A percentile compares a stretch with the other conserved stretches of the same genome.
phyloP scores from a whole-genome alignment of 345 rosid genomes.

The Linum tenue region DNA sequence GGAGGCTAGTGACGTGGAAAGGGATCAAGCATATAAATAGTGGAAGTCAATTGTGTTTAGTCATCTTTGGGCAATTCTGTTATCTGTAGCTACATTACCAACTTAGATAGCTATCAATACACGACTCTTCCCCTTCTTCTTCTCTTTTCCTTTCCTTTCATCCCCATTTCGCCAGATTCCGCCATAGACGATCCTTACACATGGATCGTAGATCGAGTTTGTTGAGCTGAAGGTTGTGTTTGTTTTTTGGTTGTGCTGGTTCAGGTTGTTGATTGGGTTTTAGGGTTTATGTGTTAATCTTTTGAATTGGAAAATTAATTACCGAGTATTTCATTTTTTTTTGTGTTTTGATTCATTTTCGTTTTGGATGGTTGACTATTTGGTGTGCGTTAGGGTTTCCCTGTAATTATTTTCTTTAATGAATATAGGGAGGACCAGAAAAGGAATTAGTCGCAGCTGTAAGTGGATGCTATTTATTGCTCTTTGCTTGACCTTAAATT shows the following conservation, averaged over 20 bases:
- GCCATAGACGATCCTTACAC: no score
- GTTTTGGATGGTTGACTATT: neutral
- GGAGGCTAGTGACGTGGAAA: no score
- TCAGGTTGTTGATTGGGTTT: slow-evolving; percentile 33
- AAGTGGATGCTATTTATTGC: slow-evolving; percentile 16
- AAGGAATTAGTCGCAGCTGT: slow-evolving; percentile 93
- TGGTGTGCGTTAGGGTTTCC: neutral
- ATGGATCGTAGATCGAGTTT: neutral
- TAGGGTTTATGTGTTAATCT: no score
- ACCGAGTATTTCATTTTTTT: neutral
- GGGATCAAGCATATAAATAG: no score
- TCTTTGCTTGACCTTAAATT: neutral
- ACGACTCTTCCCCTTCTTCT: no score
- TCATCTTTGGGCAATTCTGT: no score
- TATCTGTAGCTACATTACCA: no score
- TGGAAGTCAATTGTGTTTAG: no score
- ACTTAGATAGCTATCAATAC: no score
- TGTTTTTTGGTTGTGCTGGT: neutral
- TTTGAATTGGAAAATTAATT: neutral
- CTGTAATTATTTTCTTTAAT: neutral
- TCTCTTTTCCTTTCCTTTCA: no score
- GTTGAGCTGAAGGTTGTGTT: neutral
- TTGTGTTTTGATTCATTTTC: neutral
- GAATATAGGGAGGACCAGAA: slow-evolving; percentile 81
- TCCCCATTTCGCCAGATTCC: no score